Percentiles rank a stretch among this genome's conserved stretches.
Conservation (phyloP, 1,139 yeast genomes). For the Saccharomyces hybrid region DNA sequence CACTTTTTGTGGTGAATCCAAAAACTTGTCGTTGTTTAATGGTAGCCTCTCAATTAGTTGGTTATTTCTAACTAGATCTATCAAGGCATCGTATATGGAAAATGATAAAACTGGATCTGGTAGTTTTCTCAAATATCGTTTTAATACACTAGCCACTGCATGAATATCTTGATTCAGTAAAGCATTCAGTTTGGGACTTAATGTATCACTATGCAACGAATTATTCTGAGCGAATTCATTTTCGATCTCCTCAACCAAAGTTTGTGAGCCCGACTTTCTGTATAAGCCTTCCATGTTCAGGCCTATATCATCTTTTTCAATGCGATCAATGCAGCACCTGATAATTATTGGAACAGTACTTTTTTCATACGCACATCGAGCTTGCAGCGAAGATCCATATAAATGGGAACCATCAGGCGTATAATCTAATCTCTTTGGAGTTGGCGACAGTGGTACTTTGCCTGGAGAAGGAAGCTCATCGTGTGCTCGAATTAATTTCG, state of each 20-base stretch:
- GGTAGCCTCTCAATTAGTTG: conserved; percentile 17
- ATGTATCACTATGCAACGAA: neutral
- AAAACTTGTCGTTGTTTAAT: neutral
- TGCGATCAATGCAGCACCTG: conserved; percentile 64
- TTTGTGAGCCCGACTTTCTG: conserved; percentile 82
- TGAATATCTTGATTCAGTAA: conserved; percentile 55
- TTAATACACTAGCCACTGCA: conserved; percentile 80
- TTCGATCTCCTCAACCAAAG: conserved; percentile 34
- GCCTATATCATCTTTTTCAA: conserved; percentile 59
- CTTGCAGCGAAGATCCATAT: conserved; percentile 40
- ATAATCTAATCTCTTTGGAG: conserved; percentile 1
- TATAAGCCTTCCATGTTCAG: conserved; percentile 73
- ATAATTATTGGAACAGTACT: conserved; percentile 62
- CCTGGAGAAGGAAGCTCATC: neutral
- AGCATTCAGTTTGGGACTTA: neutral
- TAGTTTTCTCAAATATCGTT: conserved; percentile 75
- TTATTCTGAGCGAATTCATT: conserved; percentile 25
- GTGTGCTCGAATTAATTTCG: neutral
- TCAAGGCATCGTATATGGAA: conserved; percentile 57
- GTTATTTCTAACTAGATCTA: conserved; percentile 40
- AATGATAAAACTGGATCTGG: conserved; percentile 80
- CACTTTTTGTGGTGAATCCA: conserved; percentile 1
- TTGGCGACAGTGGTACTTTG: conserved; percentile 7
- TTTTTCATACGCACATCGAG: conserved; percentile 50
- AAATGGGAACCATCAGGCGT: conserved; percentile 13